Conservation (phyloP, 192 early-diverging fungal species). For the Entomortierella beljakovae region DNA sequence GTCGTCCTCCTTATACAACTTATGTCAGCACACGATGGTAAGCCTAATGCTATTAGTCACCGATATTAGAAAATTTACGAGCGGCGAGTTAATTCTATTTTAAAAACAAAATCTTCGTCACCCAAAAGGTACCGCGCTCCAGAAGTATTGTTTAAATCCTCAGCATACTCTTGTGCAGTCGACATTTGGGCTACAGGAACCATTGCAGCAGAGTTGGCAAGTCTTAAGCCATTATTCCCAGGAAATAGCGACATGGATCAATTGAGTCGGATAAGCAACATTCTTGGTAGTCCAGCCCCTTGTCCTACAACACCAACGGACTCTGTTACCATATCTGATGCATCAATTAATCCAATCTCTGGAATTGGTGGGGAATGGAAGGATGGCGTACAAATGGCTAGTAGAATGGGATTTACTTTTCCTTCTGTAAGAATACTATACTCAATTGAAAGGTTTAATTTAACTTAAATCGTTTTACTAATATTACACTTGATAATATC, state of each 20-base stretch:
- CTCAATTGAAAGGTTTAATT: background rate
- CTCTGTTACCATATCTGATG: background rate
- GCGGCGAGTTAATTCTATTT: background rate
- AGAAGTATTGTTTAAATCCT: constrained; percentile 88
- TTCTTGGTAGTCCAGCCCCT: constrained; percentile 79
- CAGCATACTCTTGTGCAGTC: constrained; percentile 89
- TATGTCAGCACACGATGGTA: constrained; percentile 99
- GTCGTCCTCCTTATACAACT: constrained; percentile 92
- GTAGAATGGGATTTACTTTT: constrained; percentile 77
- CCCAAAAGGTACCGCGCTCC: constrained; percentile 90
- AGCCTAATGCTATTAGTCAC: background rate
- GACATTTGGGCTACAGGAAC: constrained; percentile 97
- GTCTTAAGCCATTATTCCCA: constrained; percentile 91
- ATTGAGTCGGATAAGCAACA: constrained; percentile 83
- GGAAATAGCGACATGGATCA: constrained; percentile 95
- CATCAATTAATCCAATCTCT: background rate
- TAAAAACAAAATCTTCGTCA: background rate
- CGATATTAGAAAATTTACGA: constrained; percentile 4
- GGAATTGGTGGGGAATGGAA: constrained; percentile 73
- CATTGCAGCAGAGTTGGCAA: constrained; percentile 92
- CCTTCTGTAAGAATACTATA: constrained; percentile 48
- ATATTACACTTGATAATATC: too few relatives aligned
- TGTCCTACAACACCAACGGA: too few relatives aligned
- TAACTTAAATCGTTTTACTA: too few relatives aligned
- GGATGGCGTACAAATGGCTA: constrained; percentile 76